A percentile compares a stretch with the other conserved stretches of the same genome.
phyloP scores from a whole-genome alignment of 2,329 filamentous ascomycete genomes.

The Penicillium aurantiogriseum region DNA sequence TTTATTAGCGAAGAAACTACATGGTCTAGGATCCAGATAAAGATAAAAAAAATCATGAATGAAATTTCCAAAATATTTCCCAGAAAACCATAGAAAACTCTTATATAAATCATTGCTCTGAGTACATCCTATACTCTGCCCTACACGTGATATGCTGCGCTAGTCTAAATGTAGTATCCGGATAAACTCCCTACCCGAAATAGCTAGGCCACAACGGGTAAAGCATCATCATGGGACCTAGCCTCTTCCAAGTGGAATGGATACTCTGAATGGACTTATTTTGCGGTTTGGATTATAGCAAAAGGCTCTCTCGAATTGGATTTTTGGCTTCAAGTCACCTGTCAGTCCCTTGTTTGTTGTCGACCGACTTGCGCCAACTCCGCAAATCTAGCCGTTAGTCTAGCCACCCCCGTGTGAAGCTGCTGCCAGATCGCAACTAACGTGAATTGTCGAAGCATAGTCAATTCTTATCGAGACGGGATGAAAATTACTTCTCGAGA shows the following conservation, averaged over 20 bases:
- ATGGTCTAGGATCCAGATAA: no score
- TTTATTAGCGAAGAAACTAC: no score
- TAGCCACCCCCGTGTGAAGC: conserved; percentile 17
- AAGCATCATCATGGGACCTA: conserved; percentile 31
- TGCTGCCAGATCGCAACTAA: conserved; percentile 35
- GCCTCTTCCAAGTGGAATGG: conserved; percentile 15
- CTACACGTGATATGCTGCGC: conserved; percentile 25
- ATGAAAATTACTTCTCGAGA: conserved; percentile 26
- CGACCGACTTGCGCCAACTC: conserved; percentile 6
- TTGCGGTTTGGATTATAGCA: conserved; percentile 1
- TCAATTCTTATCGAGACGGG: conserved; percentile 23
- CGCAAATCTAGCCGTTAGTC: conserved; percentile 9
- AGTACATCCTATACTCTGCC: not conserved
- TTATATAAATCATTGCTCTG: not conserved
- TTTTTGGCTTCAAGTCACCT: not conserved
- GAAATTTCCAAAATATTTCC: rapidly evolving
- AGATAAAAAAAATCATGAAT: not conserved
- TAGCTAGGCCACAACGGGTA: conserved; percentile 24
- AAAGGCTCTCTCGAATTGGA: not conserved
- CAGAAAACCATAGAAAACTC: not conserved
- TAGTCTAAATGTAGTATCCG: conserved; percentile 18
- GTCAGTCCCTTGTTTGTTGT: not conserved
- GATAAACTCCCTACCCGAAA: conserved; percentile 16
- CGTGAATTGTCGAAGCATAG: conserved; percentile 19
- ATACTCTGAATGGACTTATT: conserved; percentile 4